Evolutionary conservation across 805 yeast genomes (phyloP).

Genomic region (Lipomyces yamadae): DNA sequence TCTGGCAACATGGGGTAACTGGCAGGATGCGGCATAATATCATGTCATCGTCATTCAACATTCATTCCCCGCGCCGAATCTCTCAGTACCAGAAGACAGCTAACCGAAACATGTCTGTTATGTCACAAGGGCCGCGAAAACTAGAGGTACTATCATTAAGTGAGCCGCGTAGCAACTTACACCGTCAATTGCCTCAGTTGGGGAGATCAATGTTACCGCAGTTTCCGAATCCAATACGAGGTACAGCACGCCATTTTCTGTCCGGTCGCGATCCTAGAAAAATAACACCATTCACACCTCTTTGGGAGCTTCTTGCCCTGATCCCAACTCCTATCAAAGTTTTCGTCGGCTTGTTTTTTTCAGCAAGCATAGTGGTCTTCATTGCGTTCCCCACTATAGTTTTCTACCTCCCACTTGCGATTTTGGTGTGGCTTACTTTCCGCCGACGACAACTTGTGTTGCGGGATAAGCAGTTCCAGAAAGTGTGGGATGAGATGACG

Average conservation of each 20-base stretch:
- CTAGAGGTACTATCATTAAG: background rate
- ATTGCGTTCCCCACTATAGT: constrained; percentile 23
- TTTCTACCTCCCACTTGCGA: constrained; percentile 24
- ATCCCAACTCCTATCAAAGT: constrained; percentile 28
- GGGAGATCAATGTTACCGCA: background rate
- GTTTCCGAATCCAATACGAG: background rate
- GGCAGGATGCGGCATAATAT: background rate
- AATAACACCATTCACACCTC: background rate
- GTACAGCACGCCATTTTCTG: background rate
- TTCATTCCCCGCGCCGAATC: background rate
- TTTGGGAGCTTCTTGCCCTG: constrained; percentile 6
- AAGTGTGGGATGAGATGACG: constrained; percentile 24
- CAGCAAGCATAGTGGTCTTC: constrained; percentile 20
- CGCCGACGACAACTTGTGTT: constrained; percentile 19
- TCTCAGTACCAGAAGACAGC: background rate
- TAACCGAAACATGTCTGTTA: background rate
- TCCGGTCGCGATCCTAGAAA: background rate
- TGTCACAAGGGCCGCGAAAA: background rate
- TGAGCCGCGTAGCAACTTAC: background rate
- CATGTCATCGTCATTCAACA: background rate
- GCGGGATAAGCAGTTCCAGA: constrained; percentile 26
- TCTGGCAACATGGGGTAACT: background rate
- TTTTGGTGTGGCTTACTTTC: constrained; percentile 20
- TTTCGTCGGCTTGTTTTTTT: constrained; percentile 21
- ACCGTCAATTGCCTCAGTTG: background rate